These are phyloP conservation scores for Solanum corneliomulleri DNA, from an alignment of 257 asterid genomes.

Conservation along the genomic window DNA sequence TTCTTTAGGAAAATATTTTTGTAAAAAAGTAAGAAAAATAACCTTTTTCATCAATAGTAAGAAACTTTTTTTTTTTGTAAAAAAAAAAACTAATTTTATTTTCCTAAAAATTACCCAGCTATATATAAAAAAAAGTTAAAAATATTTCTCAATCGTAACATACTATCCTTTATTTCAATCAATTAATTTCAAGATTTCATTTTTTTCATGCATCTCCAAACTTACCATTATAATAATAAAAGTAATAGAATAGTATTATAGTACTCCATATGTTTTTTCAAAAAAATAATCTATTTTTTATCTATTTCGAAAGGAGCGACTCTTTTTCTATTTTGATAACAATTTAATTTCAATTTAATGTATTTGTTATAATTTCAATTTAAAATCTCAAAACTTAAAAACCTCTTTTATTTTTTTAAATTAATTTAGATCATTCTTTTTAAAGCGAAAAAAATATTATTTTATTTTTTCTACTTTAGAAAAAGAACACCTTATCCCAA, in stretches of 20 bases:
- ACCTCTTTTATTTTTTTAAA: rapidly evolving
- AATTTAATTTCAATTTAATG: too few relatives aligned
- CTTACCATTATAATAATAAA: background rate
- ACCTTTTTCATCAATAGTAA: background rate
- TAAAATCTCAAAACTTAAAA: too few relatives aligned
- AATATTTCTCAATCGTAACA: background rate
- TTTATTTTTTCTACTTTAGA: background rate
- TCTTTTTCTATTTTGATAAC: too few relatives aligned
- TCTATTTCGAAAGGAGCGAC: rapidly evolving
- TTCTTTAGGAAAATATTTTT: background rate
- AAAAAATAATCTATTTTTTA: too few relatives aligned
- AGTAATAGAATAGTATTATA: background rate
- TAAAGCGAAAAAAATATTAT: background rate
- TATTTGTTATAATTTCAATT: too few relatives aligned
- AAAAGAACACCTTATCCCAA: background rate
- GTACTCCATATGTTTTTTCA: background rate
- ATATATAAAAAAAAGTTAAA: background rate
- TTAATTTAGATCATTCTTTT: too few relatives aligned
- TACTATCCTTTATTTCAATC: background rate
- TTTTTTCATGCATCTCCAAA: background rate
- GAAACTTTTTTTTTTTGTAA: too few relatives aligned
- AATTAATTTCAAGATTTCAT: background rate
- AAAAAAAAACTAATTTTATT: too few relatives aligned
- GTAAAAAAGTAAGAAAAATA: background rate
- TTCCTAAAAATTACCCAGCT: background rate